Evolutionary conservation across 345 rosid species (phyloP).

Genomic region (Pelargonium nanum): DNA sequence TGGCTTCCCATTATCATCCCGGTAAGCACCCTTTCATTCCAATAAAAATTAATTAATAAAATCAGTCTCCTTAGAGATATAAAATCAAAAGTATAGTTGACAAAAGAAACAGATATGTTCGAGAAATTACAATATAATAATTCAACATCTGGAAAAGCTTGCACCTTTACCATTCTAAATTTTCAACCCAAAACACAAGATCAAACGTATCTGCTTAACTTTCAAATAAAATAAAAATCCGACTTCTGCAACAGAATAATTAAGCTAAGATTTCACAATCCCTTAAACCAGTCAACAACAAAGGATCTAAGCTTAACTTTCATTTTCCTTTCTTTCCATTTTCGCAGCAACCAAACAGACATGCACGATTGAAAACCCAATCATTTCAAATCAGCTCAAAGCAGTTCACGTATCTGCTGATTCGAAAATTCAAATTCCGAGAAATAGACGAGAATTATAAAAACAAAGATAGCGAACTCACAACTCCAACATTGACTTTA

Average conservation of each 20-base stretch:
- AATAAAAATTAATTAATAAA: constrained; percentile 1
- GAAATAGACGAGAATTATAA: too few species aligned
- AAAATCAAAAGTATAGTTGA: neutral
- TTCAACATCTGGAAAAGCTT: too few species aligned
- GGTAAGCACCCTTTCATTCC: constrained; percentile 68
- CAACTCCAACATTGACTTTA: constrained; percentile 95
- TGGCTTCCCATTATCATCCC: constrained; percentile 90
- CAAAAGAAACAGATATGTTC: too few species aligned
- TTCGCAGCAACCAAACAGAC: neutral
- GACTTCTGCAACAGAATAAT: neutral
- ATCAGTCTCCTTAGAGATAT: neutral
- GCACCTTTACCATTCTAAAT: neutral
- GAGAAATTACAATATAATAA: too few species aligned
- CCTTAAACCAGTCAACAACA: neutral
- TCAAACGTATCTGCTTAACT: neutral
- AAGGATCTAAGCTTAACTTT: too few species aligned
- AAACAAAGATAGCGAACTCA: constrained; percentile 22
- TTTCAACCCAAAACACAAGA: neutral
- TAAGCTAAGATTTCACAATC: neutral
- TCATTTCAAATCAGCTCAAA: neutral
- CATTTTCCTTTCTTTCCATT: neutral
- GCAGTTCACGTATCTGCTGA: too few species aligned
- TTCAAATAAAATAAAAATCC: neutral
- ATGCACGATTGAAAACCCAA: neutral
- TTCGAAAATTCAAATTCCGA: too few species aligned